phyloP scores from a whole-genome alignment of 352 stramenopile species.

The Halophytophthora batemanensis region DNA sequence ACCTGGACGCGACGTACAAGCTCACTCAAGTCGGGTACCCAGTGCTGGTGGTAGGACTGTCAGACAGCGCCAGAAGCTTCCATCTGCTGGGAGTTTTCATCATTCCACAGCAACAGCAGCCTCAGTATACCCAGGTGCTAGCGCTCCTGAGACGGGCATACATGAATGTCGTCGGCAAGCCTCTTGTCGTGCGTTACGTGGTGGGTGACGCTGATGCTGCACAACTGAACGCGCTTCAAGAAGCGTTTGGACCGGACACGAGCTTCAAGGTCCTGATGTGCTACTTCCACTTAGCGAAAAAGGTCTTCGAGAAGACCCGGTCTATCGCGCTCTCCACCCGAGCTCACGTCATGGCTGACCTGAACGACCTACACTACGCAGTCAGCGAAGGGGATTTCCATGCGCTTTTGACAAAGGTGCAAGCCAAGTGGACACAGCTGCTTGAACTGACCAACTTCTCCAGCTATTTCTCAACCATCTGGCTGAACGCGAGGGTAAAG shows the following conservation, averaged over 20 bases:
- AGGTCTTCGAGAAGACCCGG: constrained; percentile 10
- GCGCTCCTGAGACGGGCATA: background rate
- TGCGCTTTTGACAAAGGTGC: background rate
- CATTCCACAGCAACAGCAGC: constrained; percentile 11
- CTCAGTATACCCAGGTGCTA: constrained; percentile 6
- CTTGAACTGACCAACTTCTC: background rate
- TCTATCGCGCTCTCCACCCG: background rate
- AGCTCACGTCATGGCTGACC: constrained; percentile 3
- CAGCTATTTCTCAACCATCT: constrained; percentile 1
- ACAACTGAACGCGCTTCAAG: constrained; percentile 14
- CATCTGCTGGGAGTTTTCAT: constrained; percentile 24
- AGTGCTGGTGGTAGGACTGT: constrained; percentile 18
- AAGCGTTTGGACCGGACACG: constrained; percentile 2
- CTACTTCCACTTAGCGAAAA: constrained; percentile 20
- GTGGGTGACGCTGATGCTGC: constrained; percentile 23
- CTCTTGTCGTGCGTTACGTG: constrained; percentile 3
- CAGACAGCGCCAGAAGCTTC: constrained; percentile 15
- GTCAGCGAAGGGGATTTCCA: constrained; percentile 1
- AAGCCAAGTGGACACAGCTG: background rate
- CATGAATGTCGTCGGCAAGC: background rate
- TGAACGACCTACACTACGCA: constrained; percentile 13
- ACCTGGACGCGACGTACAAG: constrained; percentile 33
- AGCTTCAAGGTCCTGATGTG: constrained; percentile 11
- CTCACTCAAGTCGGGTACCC: constrained; percentile 16
- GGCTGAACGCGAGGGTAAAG: constrained; percentile 4